Percentiles rank a stretch among this genome's conserved stretches.
Conservation (phyloP, 2,329 filamentous ascomycete genomes). For the Pseudovirgaria hyperparasitica region DNA sequence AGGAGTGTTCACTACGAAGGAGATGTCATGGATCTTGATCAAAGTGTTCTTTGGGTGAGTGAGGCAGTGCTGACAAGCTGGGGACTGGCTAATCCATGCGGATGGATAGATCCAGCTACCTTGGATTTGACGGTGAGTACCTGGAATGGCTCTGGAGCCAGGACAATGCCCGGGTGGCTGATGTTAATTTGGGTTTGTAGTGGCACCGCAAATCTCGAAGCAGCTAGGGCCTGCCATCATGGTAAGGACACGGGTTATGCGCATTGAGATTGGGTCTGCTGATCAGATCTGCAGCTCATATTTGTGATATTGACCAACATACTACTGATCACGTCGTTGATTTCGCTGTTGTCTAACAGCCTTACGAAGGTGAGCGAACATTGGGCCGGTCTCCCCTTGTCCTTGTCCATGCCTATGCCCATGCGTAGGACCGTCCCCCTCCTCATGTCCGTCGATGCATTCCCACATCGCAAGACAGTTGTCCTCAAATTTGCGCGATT, state of each 20-base stretch:
- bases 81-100: slow-evolving; percentile 5
- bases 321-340: slow-evolving; percentile 64
- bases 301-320: slow-evolving; percentile 71
- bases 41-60: slow-evolving; percentile 64
- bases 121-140: slow-evolving; percentile 53
- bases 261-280: slow-evolving; percentile 12
- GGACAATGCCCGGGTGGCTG: too few species aligned
- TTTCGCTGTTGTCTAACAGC: slow-evolving; percentile 66
- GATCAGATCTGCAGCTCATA: slow-evolving; percentile 37
- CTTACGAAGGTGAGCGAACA: slow-evolving; percentile 42
- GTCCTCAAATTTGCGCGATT: too few species aligned
- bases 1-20: slow-evolving; percentile 47
- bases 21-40: slow-evolving; percentile 66
- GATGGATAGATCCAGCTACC: slow-evolving; percentile 43
- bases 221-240: slow-evolving; percentile 39
- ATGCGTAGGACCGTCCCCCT: too few species aligned
- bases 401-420: too few species aligned
- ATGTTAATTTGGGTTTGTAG: too few species aligned
- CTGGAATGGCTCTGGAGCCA: slow-evolving; percentile 1
- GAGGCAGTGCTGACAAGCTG: slow-evolving; percentile 5
- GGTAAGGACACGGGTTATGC: slow-evolving; percentile 18
- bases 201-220: too few species aligned
- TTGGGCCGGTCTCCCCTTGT: too few species aligned
- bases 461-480: too few species aligned
- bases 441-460: too few species aligned